Percentiles rank a stretch among this genome's conserved stretches.
Conservation (phyloP, 495 filamentous ascomycete genomes). For the Zalerion maritima region DNA sequence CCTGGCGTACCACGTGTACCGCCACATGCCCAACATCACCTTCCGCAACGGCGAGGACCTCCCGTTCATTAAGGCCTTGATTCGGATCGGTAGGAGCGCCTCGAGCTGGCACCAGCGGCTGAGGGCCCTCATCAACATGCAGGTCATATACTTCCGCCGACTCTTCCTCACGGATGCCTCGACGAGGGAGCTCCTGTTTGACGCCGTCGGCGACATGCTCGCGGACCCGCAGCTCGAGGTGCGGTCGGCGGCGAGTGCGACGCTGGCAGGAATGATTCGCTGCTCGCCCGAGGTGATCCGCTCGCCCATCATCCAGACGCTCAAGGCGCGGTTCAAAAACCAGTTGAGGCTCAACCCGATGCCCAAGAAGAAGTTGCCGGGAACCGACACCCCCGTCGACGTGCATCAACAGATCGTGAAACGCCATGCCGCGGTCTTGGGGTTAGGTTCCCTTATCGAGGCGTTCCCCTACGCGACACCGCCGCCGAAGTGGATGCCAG, state of each 20-base stretch:
- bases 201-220: conserved; percentile 86
- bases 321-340: conserved; percentile 68
- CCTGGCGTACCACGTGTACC: conserved; percentile 92
- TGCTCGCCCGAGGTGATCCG: conserved; percentile 82
- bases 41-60: conserved; percentile 75
- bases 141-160: conserved; percentile 95
- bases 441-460: conserved; percentile 78
- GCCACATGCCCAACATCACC: conserved; percentile 91
- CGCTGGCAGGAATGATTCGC: conserved; percentile 92
- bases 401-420: conserved; percentile 63
- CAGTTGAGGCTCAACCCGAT: conserved; percentile 67
- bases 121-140: conserved; percentile 96
- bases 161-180: conserved; percentile 75
- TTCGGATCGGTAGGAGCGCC: conserved; percentile 74
- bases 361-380: conserved; percentile 51
- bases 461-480: conserved; percentile 96
- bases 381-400: conserved; percentile 67
- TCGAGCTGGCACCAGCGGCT: conserved; percentile 94
- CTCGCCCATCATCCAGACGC: conserved; percentile 52
- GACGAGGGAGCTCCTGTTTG: conserved; percentile 69
- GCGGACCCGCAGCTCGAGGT: conserved; percentile 88
- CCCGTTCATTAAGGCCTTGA: conserved; percentile 69
- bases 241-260: conserved; percentile 78
- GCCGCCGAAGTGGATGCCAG: conserved; percentile 86
- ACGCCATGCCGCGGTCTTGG: conserved; percentile 84